phyloP scores from a whole-genome alignment of 192 early-diverging fungal genomes.

The Dissophora ornata region DNA sequence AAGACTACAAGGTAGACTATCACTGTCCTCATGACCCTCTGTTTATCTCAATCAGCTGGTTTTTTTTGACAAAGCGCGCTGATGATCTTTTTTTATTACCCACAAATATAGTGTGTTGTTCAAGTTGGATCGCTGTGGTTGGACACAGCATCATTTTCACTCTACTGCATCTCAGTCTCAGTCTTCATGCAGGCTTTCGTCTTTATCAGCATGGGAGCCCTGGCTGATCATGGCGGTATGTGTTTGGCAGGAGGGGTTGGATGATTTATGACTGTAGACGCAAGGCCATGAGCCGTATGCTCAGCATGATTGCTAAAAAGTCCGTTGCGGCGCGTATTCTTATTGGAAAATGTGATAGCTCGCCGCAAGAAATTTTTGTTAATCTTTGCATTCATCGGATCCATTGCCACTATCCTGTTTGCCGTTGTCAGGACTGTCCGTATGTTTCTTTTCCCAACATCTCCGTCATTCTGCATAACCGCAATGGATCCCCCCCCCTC shows the following conservation, averaged over 20 bases:
- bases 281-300: too few species aligned
- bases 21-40: too few species aligned
- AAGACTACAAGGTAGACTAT: constrained; percentile 34
- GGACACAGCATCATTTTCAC: constrained; percentile 51
- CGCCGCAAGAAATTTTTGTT: constrained; percentile 57
- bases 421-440: constrained; percentile 24
- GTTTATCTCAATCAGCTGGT: too few species aligned
- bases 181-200: constrained; percentile 59
- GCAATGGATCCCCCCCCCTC: too few species aligned
- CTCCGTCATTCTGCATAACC: neutral
- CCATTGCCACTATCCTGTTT: constrained; percentile 53
- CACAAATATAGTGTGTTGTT: constrained; percentile 28
- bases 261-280: too few species aligned
- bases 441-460: constrained; percentile 11
- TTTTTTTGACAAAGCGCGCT: too few species aligned
- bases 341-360: constrained; percentile 24
- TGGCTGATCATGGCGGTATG: constrained; percentile 62
- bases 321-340: too few species aligned
- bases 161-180: constrained; percentile 56
- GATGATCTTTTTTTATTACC: neutral
- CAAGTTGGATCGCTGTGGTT: constrained; percentile 41
- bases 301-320: too few species aligned
- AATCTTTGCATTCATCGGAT: constrained; percentile 54
- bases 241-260: too few species aligned
- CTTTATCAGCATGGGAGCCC: constrained; percentile 56